These are phyloP conservation scores for Euphorbia pulcherrima DNA, from an alignment of 345 rosid species.

Conservation along the genomic window DNA sequence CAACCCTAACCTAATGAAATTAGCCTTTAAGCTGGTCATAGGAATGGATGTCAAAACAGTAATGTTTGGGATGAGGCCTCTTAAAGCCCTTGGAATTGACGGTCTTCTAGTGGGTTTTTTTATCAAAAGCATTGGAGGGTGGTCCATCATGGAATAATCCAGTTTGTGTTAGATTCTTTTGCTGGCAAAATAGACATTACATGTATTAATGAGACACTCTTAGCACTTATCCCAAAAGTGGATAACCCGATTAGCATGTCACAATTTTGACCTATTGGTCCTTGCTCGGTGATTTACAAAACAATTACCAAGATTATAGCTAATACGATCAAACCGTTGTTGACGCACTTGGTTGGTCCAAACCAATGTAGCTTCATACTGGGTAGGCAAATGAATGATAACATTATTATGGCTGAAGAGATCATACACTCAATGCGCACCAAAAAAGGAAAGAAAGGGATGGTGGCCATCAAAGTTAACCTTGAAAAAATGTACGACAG, in stretches of 20 bases:
- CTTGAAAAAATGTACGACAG: no score
- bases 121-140: background rate
- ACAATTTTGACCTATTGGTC: background rate
- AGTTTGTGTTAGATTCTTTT: no score
- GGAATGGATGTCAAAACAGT: background rate
- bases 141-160: no score
- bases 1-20: no score
- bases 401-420: no score
- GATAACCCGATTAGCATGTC: background rate
- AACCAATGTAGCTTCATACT: background rate
- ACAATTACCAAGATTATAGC: background rate
- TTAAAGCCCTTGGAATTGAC: background rate
- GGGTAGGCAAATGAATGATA: background rate
- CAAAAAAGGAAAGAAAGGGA: no score
- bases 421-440: no score
- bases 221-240: background rate
- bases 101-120: background rate
- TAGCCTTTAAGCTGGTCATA: background rate
- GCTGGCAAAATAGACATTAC: background rate
- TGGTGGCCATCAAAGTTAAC: no score
- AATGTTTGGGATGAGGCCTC: background rate
- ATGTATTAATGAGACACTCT: background rate
- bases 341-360: background rate
- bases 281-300: background rate
- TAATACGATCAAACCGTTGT: background rate